Evolutionary conservation across 495 filamentous ascomycete species (phyloP).

Genomic region (Beverwykella pulmonaria): DNA sequence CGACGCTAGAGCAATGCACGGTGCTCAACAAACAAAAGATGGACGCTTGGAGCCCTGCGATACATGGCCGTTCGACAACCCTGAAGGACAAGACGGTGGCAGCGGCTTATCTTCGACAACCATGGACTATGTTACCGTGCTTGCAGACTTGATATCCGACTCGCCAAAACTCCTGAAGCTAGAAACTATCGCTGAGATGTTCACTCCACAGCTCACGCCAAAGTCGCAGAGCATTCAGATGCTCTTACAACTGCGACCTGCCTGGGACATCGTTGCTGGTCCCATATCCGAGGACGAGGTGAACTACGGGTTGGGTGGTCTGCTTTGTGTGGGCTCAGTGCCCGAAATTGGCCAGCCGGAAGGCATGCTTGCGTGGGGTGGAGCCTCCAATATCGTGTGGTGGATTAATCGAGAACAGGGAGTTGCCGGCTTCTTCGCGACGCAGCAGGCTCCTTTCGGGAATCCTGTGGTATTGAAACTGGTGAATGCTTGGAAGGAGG

Average conservation of each 20-base stretch:
- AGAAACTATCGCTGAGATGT: neutral
- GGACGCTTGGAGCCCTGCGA: too few species aligned
- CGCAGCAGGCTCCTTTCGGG: neutral
- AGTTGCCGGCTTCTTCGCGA: slow-evolving; percentile 1
- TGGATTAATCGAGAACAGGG: slow-evolving; percentile 3
- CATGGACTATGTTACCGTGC: slow-evolving; percentile 8
- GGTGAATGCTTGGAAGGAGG: too few species aligned
- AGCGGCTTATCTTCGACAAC: neutral
- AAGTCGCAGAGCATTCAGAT: too few species aligned
- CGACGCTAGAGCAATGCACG: too few species aligned
- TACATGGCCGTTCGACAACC: too few species aligned
- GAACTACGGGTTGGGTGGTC: too few species aligned
- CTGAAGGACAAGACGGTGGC: neutral
- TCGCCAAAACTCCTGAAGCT: slow-evolving; percentile 13
- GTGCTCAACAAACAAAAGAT: too few species aligned
- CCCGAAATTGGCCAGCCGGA: too few species aligned
- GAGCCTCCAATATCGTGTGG: slow-evolving; percentile 10
- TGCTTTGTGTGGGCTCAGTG: too few species aligned
- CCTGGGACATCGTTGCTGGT: neutral
- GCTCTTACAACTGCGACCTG: too few species aligned
- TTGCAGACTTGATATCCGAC: slow-evolving; percentile 14
- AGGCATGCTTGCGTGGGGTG: slow-evolving; percentile 11
- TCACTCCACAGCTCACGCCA: too few species aligned
- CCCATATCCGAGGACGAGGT: neutral
- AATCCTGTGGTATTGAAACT: too few species aligned